Percentiles rank a stretch among this genome's conserved stretches.
Evolutionary conservation across 306 rosid species (phyloP).

Genomic region (Cucurbita maxima): DNA sequence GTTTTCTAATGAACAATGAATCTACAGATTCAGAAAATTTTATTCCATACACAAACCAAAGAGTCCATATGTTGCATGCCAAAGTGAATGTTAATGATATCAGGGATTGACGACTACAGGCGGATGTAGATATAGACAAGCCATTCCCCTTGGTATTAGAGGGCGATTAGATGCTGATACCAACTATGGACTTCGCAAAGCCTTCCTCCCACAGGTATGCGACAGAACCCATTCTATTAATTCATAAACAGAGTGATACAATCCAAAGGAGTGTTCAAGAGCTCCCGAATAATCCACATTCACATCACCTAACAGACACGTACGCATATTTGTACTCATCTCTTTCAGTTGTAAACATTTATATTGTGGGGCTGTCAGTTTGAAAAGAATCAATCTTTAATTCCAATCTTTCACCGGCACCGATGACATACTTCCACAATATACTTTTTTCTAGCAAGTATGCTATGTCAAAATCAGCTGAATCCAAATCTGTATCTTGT

Average conservation of each 20-base stretch:
- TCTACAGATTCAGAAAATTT: not conserved
- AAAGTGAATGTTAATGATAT: not conserved
- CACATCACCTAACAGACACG: not conserved
- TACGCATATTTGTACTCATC: not conserved
- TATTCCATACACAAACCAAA: not conserved
- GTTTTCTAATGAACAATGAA: not conserved
- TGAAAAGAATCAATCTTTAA: not conserved
- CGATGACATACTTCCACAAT: not conserved
- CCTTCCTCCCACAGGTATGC: conserved; percentile 82
- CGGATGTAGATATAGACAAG: conserved; percentile 75
- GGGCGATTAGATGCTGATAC: conserved; percentile 62
- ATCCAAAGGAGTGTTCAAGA: not conserved
- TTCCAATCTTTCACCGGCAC: not conserved
- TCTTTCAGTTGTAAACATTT: not conserved
- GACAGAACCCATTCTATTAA: not conserved
- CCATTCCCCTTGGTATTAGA: conserved; percentile 57
- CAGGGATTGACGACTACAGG: conserved; percentile 74
- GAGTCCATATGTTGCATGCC: not conserved
- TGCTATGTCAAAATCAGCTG: not conserved
- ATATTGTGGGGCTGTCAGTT: not conserved
- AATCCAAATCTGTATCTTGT: not conserved
- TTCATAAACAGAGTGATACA: not conserved
- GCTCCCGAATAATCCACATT: not conserved
- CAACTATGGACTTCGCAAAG: conserved; percentile 61
- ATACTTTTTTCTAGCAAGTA: not conserved